Conservation (phyloP, 768 basidiomycete species). For the Podaxis sp. region DNA sequence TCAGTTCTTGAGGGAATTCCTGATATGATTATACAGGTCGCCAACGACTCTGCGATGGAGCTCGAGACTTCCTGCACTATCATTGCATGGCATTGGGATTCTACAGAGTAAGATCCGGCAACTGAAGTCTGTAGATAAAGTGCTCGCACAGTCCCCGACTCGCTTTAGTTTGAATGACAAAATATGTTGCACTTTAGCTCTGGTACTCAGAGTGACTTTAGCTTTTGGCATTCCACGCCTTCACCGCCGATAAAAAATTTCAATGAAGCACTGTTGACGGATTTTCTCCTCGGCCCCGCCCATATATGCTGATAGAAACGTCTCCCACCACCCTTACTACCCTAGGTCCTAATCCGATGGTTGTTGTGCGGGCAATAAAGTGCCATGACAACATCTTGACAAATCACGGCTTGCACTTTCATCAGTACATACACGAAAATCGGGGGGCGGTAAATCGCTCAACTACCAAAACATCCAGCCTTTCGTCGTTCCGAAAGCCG, state of each 20-base stretch:
- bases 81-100: too few species aligned
- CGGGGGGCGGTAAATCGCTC: not conserved
- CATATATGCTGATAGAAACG: not conserved
- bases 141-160: too few species aligned
- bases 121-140: too few species aligned
- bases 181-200: too few species aligned
- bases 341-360: not conserved
- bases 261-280: not conserved
- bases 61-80: too few species aligned
- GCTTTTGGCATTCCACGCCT: not conserved
- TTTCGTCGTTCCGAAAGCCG: not conserved
- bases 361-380: not conserved
- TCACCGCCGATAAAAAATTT: not conserved
- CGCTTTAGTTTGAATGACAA: too few species aligned
- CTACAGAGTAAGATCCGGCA: too few species aligned
- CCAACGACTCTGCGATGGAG: too few species aligned
- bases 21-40: too few species aligned
- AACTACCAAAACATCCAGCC: not conserved
- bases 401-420: not conserved
- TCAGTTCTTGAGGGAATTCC: too few species aligned
- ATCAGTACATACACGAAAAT: not conserved
- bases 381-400: not conserved
- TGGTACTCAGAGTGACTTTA: not conserved
- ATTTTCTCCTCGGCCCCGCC: not conserved
- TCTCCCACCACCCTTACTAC: not conserved